Evolutionary conservation across 257 asterid genomes (phyloP), one percentile per base, ranked within the genome.

Genomic region (Solanum pinnatisectum): DNA sequence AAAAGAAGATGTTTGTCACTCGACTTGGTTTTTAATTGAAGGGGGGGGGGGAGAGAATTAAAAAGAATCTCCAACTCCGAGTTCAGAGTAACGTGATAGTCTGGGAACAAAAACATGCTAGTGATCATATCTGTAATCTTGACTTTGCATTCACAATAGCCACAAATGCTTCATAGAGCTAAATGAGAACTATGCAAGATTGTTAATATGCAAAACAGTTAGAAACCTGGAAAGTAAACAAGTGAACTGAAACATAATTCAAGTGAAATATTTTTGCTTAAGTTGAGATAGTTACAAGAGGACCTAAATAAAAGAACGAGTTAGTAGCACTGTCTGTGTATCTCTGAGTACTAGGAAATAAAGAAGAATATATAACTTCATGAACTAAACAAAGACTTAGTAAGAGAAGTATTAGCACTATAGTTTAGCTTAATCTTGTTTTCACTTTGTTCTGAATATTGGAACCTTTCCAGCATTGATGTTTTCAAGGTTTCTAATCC

Each of bases 401-500:
- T 18, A 10, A 82, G 27, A 49, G 44, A 82, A 82, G 20, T 25
- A 82, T 49, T 9, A 10, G 32, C 40, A 18, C 5, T 82, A 30
- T 30, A 82, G 40, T 27, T 30, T 49, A 82, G 27, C 37, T 46
- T 49, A 32, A 82, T 82, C 30, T 82, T 81, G 20, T 81, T 18
- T 46, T 81, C 68, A 81, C 68, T 37, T 46, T 52, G 25, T 49
- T 27, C 70, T 39, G 9, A 71, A 11, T 71, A 23, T 16, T 85
- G 82, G 20, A 60, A 27, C 44, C 52, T 42, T 30, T 85, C 79
- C 78, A 67, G 77, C 68, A 56, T 30, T 27, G 65, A 85, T 46
- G 13, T 56, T 88, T 72, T 88, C 87, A 33, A 88, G 84, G 12
- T 82, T 70, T 36, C 30, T 83, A 83, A 88, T 36, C 72, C 87